Conservation (phyloP, 75 land plant genomes). For the Cunninghamia lanceolata region DNA sequence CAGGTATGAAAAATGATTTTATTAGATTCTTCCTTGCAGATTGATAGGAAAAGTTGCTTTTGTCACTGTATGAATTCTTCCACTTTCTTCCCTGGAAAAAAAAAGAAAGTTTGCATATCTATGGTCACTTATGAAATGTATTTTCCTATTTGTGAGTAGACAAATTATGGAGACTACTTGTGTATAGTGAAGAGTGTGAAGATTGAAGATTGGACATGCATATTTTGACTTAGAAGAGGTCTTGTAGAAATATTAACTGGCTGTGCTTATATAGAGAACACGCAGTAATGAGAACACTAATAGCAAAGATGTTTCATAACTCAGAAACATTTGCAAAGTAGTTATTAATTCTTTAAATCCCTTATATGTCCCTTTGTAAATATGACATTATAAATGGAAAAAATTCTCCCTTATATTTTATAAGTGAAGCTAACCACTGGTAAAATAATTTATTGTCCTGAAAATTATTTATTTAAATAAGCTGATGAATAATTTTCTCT, state of each 20-base stretch:
- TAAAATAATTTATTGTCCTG: not conserved
- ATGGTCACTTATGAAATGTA: not conserved
- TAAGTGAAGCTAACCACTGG: not conserved
- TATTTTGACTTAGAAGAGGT: not conserved
- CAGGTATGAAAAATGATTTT: slow-evolving; percentile 43
- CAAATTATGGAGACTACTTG: not conserved
- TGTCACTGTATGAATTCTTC: not conserved
- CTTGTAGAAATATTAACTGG: not conserved
- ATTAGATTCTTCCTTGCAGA: slow-evolving; percentile 1
- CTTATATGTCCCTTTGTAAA: not conserved
- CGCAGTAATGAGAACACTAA: not conserved
- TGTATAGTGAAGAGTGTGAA: not conserved
- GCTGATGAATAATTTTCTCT: not conserved
- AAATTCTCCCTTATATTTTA: not conserved
- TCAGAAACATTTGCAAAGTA: not conserved
- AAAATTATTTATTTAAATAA: not conserved
- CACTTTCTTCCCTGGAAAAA: not conserved
- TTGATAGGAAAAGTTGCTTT: not conserved
- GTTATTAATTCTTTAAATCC: not conserved
- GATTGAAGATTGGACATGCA: not conserved
- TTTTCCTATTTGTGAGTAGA: not conserved
- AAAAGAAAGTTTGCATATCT: not conserved
- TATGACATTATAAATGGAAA: not conserved
- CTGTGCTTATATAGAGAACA: not conserved
- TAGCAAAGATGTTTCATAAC: not conserved